A percentile compares a stretch with the other conserved stretches of the same genome.
phyloP scores from a whole-genome alignment of 176 grass and related monocot species.

The Miscanthus lutarioriparius region DNA sequence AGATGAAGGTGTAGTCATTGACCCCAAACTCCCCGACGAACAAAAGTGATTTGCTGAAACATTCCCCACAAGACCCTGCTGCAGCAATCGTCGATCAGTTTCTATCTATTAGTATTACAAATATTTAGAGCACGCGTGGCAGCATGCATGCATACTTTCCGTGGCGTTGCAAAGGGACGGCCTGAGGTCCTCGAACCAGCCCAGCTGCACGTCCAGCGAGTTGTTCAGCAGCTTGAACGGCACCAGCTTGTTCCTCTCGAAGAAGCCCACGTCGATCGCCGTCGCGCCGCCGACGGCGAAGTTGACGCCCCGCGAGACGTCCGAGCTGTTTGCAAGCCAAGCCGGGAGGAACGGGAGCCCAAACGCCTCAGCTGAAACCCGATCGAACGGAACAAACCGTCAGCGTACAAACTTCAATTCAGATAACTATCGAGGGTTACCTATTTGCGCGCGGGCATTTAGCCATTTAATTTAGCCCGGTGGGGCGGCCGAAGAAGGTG shows the following conservation, averaged over 20 bases:
- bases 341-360: conserved; percentile 47
- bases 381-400: neutral
- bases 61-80: neutral
- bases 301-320: conserved; percentile 39
- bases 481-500: conserved; percentile 51
- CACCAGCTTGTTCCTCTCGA: conserved; percentile 23
- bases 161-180: neutral
- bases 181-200: conserved; percentile 47
- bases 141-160: neutral
- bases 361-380: conserved; percentile 41
- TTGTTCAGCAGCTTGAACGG: conserved; percentile 15
- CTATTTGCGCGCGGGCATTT: no score
- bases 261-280: conserved; percentile 45
- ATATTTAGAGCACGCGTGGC: no score
- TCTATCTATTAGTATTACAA: no score
- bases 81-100: no score
- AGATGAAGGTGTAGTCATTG: conserved; percentile 22
- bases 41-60: neutral
- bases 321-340: neutral
- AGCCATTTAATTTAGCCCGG: conserved; percentile 25
- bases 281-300: conserved; percentile 57
- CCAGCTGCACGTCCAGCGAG: conserved; percentile 31
- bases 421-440: neutral
- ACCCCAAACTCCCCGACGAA: neutral
- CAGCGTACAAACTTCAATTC: neutral